These are phyloP conservation scores for Neurospora tetrasperma DNA, from an alignment of 495 filamentous ascomycete genomes.

Conservation along the genomic window DNA sequence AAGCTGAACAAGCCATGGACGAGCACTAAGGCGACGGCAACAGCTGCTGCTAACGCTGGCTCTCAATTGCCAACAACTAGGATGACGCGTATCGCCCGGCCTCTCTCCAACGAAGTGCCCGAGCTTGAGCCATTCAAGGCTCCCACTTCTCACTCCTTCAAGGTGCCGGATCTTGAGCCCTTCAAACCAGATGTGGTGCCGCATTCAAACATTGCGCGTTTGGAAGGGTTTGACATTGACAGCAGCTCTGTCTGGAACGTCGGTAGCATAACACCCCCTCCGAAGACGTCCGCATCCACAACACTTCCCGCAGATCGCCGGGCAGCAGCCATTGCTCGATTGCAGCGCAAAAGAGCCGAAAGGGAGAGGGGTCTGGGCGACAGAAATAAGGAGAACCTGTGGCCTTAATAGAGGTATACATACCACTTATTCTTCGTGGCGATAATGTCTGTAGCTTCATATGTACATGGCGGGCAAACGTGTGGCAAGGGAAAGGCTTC, in stretches of 20 bases:
- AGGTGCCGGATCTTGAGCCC: constrained; percentile 11
- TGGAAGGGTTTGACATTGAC: constrained; percentile 22
- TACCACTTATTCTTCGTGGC: not conserved
- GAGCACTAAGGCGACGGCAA: not conserved
- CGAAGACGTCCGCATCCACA: constrained; percentile 29
- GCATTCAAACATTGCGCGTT: constrained; percentile 29
- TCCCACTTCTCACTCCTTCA: not conserved
- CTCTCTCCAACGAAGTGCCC: constrained; percentile 7
- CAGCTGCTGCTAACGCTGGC: not conserved
- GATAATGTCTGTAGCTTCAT: not conserved
- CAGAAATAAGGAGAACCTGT: constrained; percentile 37
- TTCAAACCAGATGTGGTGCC: constrained; percentile 29
- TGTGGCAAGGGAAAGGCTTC: not conserved
- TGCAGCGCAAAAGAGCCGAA: constrained; percentile 44
- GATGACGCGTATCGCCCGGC: constrained; percentile 1
- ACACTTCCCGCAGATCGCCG: constrained; percentile 47
- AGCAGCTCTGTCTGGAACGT: constrained; percentile 18
- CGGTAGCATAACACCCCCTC: not conserved
- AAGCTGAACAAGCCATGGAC: not conserved
- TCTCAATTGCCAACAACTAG: not conserved
- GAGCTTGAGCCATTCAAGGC: constrained; percentile 28
- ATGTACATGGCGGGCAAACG: not conserved
- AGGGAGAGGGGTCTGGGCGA: constrained; percentile 20
- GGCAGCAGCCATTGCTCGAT: constrained; percentile 52
- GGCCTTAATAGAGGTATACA: constrained; percentile 6